Evolutionary conservation across 768 basidiomycete species (phyloP), one percentile per base, ranked within the genome.

Genomic region (Amanita muscaria): DNA sequence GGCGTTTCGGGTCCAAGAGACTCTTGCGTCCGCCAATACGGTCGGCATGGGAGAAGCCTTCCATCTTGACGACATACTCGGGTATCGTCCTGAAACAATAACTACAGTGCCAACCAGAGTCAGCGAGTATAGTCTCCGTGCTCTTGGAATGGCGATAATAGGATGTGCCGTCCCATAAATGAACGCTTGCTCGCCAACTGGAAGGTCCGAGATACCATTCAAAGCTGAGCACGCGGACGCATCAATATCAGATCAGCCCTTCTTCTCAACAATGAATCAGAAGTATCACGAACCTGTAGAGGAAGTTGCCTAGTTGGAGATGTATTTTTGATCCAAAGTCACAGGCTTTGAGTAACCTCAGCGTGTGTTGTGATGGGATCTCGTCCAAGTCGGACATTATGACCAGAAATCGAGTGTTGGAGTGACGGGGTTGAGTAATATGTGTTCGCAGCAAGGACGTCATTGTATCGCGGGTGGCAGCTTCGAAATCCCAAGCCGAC

Each of bases 31-130:
- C 74, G 25, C 70, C 74, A 23, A 80, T 71, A 29, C 78, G 74
- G 51, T 80, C 78, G 7, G 74, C 68, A 60, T 80, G 80, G 6
- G 76, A 79, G 61, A 74, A 80, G 4, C 73, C 76, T 48, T 57
- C 59, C 76, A 79, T 78, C 62, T 80, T 80, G 54, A 70, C 64
- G 21, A 68, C 60, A 50, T 77, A 80, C 56, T 83, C 79, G 6
- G 67, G 58, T 39, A 81, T 64, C 10, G 72, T 70, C 34, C 72
- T 65, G 68, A 80, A 83, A 59, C 79, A 81, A 62, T 74, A 81
- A 46, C 74, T 76, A 61, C 78, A 80, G 53, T 82, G 79, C 78
- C 78, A 82, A 1, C 79, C 80, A n/a, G 77, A 63, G 56, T 82
- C 77, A 16, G 76, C 74, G 27, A 82, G 70, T 7, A 74, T 59